Evolutionary conservation across 2,329 filamentous ascomycete genomes (phyloP).

Genomic region (Furcasterigmium sp.): DNA sequence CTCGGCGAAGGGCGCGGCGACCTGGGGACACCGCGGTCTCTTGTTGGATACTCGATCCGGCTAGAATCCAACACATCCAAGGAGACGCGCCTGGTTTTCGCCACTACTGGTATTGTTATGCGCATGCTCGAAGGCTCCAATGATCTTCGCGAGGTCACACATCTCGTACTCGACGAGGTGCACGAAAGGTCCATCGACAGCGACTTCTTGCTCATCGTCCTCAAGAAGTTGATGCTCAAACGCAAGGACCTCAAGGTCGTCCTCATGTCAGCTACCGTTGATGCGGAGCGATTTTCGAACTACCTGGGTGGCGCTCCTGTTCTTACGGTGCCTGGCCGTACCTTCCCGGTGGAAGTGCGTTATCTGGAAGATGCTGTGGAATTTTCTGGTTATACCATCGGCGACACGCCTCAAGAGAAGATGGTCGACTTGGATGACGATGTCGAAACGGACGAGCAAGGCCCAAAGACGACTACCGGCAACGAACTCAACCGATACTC

Average conservation of each 20-base stretch:
- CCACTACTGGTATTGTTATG: slow-evolving; percentile 90
- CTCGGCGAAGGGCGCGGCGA: slow-evolving; percentile 80
- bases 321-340: slow-evolving; percentile 85
- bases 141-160: slow-evolving; percentile 83
- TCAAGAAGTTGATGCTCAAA: slow-evolving; percentile 73
- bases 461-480: slow-evolving; percentile 38
- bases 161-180: slow-evolving; percentile 94
- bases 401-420: slow-evolving; percentile 38
- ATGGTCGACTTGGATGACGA: slow-evolving; percentile 62
- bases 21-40: slow-evolving; percentile 73
- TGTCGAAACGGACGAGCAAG: slow-evolving; percentile 41
- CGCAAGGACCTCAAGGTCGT: slow-evolving; percentile 85
- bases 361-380: slow-evolving; percentile 94
- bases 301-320: slow-evolving; percentile 85
- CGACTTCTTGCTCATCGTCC: slow-evolving; percentile 88
- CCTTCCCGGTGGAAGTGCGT: slow-evolving; percentile 82
- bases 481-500: slow-evolving; percentile 68
- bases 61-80: slow-evolving; percentile 81
- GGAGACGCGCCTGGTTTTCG: slow-evolving; percentile 82
- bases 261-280: slow-evolving; percentile 95
- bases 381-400: slow-evolving; percentile 66
- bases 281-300: slow-evolving; percentile 83
- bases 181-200: slow-evolving; percentile 96
- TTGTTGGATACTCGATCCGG: slow-evolving; percentile 92
- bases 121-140: slow-evolving; percentile 91